Evolutionary conservation across 495 filamentous ascomycete species (phyloP), one percentile per base, ranked within the genome.

Genomic region (Penicillium canescens): DNA sequence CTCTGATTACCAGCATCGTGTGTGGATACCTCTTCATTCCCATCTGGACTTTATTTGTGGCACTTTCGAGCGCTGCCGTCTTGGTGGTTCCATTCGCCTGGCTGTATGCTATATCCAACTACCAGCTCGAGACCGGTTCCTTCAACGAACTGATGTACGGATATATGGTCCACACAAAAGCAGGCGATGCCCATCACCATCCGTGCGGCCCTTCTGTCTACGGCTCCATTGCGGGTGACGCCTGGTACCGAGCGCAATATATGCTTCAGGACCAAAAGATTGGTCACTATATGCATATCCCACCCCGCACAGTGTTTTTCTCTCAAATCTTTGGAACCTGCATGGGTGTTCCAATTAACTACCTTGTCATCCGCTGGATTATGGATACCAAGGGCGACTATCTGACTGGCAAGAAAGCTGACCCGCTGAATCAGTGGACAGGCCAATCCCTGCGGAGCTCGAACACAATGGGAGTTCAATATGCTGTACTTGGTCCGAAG

Each of bases 141-240:
- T 80, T 81, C 63, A 82, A 82, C 43, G 78, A 82, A 58, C 59
- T 84, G 18, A 56, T 84, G 26, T 84, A 83, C 46, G 79, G 81
- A 23, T 77, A 78, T 36, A 81, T 85, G 80, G 74, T 83, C 4
- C 72, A 83, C 35, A 70, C 67, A 3, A 61, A 58, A 44, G 72
- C 74, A 6, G 65, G 75, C 8, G 54, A 50, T 4, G 60, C 62
- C 12, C 70, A 81, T 46, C 75, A 71, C 18, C 79, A 80, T 42
- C 80, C 80, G 9, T 73, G 75, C 24, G 81, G 81, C 5, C 77
- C 79, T 10, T 77, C 76, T 3, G 61, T 76, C 0, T 83, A 83
- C 49, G 77, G 80, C 11, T 61, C 74, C 13, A 81, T 83, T 31
- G 80, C 75, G 0, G 70, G 70, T 23, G 68, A 71, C 45, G 77